phyloP scores from a whole-genome alignment of 2,329 filamentous ascomycete species.

The Metarhizium sp. region DNA sequence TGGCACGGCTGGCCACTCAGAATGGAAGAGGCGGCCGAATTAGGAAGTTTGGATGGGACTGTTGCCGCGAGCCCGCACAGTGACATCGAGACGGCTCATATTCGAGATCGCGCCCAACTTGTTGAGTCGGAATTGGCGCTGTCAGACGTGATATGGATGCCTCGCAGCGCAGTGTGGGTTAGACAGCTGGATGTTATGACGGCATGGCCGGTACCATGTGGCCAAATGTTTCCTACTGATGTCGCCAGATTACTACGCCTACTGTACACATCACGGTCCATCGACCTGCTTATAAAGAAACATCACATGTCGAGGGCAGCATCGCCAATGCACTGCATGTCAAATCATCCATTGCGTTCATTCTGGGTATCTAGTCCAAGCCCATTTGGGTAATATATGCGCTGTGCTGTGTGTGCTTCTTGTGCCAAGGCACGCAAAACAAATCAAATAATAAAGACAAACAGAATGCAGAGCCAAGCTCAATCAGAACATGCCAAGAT shows the following conservation, averaged over 20 bases:
- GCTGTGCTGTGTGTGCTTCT: background rate
- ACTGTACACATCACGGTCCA: too few relatives aligned
- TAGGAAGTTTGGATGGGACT: background rate
- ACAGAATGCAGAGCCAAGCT: background rate
- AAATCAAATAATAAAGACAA: background rate
- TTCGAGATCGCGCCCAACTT: too few relatives aligned
- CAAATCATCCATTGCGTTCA: background rate
- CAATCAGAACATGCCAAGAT: background rate
- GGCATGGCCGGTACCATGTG: too few relatives aligned
- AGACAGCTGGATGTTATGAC: too few relatives aligned
- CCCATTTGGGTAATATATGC: background rate
- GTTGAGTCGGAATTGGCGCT: too few relatives aligned
- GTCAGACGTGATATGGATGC: too few relatives aligned
- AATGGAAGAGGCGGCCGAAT: background rate
- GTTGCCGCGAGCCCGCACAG: too few relatives aligned
- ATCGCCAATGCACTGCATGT: background rate
- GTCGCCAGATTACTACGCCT: too few relatives aligned
- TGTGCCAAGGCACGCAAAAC: background rate
- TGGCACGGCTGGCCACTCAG: background rate
- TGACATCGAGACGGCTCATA: too few relatives aligned
- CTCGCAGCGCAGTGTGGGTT: too few relatives aligned
- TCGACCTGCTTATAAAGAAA: too few relatives aligned
- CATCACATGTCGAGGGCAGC: background rate
- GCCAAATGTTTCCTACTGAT: too few relatives aligned
- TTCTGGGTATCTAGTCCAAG: conserved; percentile 6